Evolutionary conservation across 2,329 filamentous ascomycete species (phyloP).

Genomic region (Westerdykella sp.): DNA sequence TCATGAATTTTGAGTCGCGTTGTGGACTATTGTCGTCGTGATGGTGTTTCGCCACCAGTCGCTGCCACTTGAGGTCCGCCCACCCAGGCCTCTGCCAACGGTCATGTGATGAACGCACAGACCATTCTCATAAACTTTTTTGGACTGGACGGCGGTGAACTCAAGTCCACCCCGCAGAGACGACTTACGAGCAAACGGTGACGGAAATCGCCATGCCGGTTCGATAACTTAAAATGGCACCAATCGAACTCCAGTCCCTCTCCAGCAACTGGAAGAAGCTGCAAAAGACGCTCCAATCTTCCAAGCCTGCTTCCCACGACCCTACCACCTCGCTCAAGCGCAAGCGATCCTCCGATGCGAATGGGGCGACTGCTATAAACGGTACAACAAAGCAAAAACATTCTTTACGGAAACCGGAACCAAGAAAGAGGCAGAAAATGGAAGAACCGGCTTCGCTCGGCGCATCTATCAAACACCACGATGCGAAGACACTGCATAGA

Average conservation of each 20-base stretch:
- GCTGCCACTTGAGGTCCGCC: background rate
- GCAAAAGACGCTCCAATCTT: conserved; percentile 50
- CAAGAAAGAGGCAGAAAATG: conserved; percentile 36
- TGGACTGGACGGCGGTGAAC: conserved; percentile 11
- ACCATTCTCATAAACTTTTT: conserved; percentile 1
- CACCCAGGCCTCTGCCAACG: too few species aligned
- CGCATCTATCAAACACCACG: conserved; percentile 27
- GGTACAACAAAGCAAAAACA: conserved; percentile 19
- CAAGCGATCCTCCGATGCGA: conserved; percentile 21
- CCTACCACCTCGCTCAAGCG: conserved; percentile 27
- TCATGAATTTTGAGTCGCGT: conserved; percentile 18
- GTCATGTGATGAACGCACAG: background rate
- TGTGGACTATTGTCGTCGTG: conserved; percentile 27
- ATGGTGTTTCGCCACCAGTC: conserved; percentile 7
- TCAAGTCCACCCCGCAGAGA: conserved; percentile 8
- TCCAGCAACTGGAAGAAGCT: conserved; percentile 71
- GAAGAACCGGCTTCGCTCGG: conserved; percentile 30
- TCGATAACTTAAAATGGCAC: conserved; percentile 30
- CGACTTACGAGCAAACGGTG: conserved; percentile 4
- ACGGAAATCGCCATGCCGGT: conserved; percentile 21
- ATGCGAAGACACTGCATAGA: conserved; percentile 40
- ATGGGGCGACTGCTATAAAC: conserved; percentile 26
- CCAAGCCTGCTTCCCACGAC: conserved; percentile 27
- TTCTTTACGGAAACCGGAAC: conserved; percentile 12
- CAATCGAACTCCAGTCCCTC: conserved; percentile 38